A percentile compares a stretch with the other conserved stretches of the same genome.
Conservation (phyloP, 805 yeast genomes). For the Saccharomyces cerevisiae region DNA sequence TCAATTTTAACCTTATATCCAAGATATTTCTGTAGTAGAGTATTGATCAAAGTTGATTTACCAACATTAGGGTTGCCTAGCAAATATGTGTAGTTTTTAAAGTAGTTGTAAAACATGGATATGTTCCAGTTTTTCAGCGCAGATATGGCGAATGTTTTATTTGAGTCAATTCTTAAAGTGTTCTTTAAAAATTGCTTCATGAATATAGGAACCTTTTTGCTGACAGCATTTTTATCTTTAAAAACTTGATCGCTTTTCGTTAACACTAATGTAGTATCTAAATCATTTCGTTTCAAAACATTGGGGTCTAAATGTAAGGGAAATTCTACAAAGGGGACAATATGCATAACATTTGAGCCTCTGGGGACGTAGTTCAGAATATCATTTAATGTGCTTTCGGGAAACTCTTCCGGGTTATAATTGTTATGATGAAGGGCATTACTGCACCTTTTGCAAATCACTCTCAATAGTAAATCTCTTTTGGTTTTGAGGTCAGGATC, state of each 20-base stretch:
- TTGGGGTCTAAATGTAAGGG: slow-evolving; percentile 48
- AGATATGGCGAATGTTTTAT: slow-evolving; percentile 23
- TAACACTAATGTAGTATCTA: slow-evolving; percentile 14
- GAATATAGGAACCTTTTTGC: slow-evolving; percentile 24
- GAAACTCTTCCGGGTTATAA: slow-evolving; percentile 32
- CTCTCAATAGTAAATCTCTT: slow-evolving; percentile 4
- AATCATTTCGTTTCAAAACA: slow-evolving; percentile 10
- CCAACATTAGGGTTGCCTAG: slow-evolving; percentile 67
- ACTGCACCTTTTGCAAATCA: slow-evolving; percentile 50
- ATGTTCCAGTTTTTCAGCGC: slow-evolving; percentile 25
- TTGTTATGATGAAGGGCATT: slow-evolving; percentile 40
- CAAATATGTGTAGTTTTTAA: slow-evolving; percentile 36
- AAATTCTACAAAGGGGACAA: slow-evolving; percentile 61
- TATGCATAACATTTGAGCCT: slow-evolving; percentile 44
- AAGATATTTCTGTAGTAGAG: slow-evolving; percentile 32
- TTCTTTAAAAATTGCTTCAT: slow-evolving; percentile 26
- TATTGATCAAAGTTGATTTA: slow-evolving; percentile 51
- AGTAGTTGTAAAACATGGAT: slow-evolving; percentile 12
- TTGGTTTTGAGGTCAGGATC: background rate
- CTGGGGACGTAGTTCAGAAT: slow-evolving; percentile 34
- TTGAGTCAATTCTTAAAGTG: slow-evolving; percentile 25
- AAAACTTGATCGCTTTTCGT: slow-evolving; percentile 30
- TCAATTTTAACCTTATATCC: slow-evolving; percentile 14
- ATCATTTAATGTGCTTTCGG: slow-evolving; percentile 23
- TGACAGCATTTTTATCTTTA: slow-evolving; percentile 12